Percentiles rank a stretch among this genome's conserved stretches.
These are phyloP conservation scores for Fusarium compactum DNA, from an alignment of 2,329 filamentous ascomycete species.

Conservation along the genomic window DNA sequence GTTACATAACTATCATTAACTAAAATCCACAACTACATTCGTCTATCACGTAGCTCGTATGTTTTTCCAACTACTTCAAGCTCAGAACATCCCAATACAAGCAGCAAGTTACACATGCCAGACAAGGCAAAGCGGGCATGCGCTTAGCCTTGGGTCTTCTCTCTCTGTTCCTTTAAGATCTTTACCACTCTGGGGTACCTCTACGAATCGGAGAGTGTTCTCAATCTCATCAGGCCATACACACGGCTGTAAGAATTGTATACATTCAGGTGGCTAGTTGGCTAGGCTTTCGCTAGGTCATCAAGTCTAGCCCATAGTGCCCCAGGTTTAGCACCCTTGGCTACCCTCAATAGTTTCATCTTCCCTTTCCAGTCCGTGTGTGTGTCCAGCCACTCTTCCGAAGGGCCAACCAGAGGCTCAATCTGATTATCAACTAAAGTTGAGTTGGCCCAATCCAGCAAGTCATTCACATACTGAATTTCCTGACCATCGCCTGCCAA, in stretches of 20 bases:
- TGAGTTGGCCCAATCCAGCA: slow-evolving; percentile 41
- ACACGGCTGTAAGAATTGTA: too few species aligned
- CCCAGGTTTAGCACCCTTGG: slow-evolving; percentile 23
- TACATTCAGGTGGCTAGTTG: rapidly evolving
- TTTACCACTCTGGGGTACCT: too few species aligned
- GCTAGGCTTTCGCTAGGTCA: slow-evolving; percentile 8
- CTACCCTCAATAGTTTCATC: slow-evolving; percentile 21
- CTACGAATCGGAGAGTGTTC: too few species aligned
- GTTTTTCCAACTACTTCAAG: too few species aligned
- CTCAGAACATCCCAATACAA: rapidly evolving
- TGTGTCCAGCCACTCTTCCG: slow-evolving; percentile 31
- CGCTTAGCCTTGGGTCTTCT: too few species aligned
- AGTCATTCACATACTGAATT: slow-evolving; percentile 40
- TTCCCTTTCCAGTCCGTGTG: slow-evolving; percentile 30
- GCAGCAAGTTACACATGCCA: too few species aligned
- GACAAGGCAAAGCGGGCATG: too few species aligned
- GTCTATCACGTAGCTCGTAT: too few species aligned
- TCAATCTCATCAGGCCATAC: rapidly evolving
- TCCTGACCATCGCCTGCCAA: slow-evolving; percentile 40
- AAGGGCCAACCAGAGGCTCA: slow-evolving; percentile 26
- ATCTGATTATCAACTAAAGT: slow-evolving; percentile 5
- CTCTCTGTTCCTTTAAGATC: too few species aligned
- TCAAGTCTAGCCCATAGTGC: slow-evolving; percentile 25
- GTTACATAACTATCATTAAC: too few species aligned
- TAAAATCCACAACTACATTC: too few species aligned